Evolutionary conservation across 805 yeast genomes (phyloP).

Genomic region (Candida ipomoeae): DNA sequence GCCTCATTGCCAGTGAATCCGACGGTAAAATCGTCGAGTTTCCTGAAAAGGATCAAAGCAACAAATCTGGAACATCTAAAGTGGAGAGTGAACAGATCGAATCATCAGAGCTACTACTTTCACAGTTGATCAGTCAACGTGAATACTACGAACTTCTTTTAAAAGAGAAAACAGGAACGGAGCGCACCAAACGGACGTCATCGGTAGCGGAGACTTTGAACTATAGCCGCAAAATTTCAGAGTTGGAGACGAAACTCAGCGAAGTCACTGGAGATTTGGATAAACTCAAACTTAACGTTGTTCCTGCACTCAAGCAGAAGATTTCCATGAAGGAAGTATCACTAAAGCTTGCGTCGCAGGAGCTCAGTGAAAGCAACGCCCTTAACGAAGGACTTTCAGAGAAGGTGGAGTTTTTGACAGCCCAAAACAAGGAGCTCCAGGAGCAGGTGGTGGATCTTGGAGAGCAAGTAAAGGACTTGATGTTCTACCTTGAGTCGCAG

Average conservation of each 20-base stretch:
- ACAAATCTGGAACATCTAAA: neutral
- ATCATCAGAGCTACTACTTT: constrained; percentile 70
- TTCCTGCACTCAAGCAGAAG: constrained; percentile 34
- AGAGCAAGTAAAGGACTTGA: constrained; percentile 69
- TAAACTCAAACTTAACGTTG: constrained; percentile 21
- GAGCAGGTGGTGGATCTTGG: constrained; percentile 45
- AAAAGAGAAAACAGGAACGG: constrained; percentile 16
- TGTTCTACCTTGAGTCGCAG: constrained; percentile 74
- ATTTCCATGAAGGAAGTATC: constrained; percentile 28
- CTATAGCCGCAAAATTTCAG: constrained; percentile 11
- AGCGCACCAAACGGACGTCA: constrained; percentile 14
- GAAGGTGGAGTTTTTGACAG: constrained; percentile 34
- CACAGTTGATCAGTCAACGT: constrained; percentile 82
- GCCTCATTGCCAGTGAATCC: constrained; percentile 75
- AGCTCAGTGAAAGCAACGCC: constrained; percentile 29
- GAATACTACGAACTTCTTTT: constrained; percentile 65
- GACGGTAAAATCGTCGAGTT: constrained; percentile 90
- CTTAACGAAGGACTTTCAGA: constrained; percentile 37
- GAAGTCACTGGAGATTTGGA: constrained; percentile 18
- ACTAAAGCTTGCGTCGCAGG: constrained; percentile 25
- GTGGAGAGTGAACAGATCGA: constrained; percentile 40
- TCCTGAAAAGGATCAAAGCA: constrained; percentile 29
- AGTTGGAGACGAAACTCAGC: constrained; percentile 22
- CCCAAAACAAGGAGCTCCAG: constrained; percentile 26
- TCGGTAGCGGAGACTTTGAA: constrained; percentile 8